Conservation (phyloP, 2,329 filamentous ascomycete genomes). For the Microthyrium microscopicum region DNA sequence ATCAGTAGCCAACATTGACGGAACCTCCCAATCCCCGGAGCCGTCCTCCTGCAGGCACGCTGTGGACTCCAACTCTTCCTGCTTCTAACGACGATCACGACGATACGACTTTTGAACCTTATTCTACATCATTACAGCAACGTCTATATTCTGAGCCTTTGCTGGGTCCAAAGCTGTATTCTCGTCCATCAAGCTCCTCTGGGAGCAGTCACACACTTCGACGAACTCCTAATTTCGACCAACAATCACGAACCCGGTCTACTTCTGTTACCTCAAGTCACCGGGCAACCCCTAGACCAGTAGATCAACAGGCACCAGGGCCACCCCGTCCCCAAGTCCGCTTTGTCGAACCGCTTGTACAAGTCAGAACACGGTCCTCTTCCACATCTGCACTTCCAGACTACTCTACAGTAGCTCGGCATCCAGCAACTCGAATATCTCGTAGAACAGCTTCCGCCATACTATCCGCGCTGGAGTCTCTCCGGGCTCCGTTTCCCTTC, state of each 20-base stretch:
- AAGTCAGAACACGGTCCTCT: slow-evolving; percentile 17
- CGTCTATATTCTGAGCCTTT: slow-evolving; percentile 21
- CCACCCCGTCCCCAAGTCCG: slow-evolving; percentile 17
- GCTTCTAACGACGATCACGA: slow-evolving; percentile 22
- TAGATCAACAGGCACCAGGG: background rate
- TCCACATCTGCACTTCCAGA: slow-evolving; percentile 16
- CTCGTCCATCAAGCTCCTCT: slow-evolving; percentile 35
- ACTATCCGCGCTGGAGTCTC: slow-evolving; percentile 76
- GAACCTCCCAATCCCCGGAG: too few relatives aligned
- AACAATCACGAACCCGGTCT: slow-evolving; percentile 23
- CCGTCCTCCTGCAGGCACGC: slow-evolving; percentile 3
- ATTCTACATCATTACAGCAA: slow-evolving; percentile 24
- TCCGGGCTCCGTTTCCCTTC: slow-evolving; percentile 68
- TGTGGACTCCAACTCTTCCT: slow-evolving; percentile 4
- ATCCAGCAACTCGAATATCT: slow-evolving; percentile 53
- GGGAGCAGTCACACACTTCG: slow-evolving; percentile 35
- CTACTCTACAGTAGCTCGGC: slow-evolving; percentile 21
- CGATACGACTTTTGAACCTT: slow-evolving; percentile 18
- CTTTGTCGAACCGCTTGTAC: slow-evolving; percentile 18
- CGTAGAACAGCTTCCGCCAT: slow-evolving; percentile 77
- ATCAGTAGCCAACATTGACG: too few relatives aligned
- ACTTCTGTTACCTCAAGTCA: slow-evolving; percentile 27
- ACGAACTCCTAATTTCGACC: slow-evolving; percentile 35
- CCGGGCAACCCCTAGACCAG: slow-evolving; percentile 4
- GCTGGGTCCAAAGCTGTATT: slow-evolving; percentile 19